These are phyloP conservation scores for Durotheca rogersii DNA, from an alignment of 495 filamentous ascomycete genomes.

Conservation along the genomic window DNA sequence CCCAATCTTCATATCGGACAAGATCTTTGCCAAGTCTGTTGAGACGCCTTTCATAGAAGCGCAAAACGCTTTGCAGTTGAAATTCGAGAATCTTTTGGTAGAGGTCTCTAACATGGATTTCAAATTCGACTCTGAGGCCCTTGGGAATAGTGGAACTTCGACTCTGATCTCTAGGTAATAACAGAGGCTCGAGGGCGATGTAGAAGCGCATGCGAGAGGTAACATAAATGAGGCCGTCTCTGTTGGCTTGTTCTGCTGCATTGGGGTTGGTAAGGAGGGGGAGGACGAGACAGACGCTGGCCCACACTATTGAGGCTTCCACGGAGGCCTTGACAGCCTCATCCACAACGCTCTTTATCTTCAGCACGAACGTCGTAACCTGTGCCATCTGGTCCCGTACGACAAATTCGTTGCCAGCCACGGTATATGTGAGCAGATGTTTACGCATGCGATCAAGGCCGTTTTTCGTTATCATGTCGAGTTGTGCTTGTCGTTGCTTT, in stretches of 20 bases:
- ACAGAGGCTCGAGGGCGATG: conserved; percentile 24
- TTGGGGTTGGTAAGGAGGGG: conserved; percentile 31
- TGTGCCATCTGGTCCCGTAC: too few species aligned
- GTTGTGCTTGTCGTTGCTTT: too few species aligned
- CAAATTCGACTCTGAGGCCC: conserved; percentile 2
- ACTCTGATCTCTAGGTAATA: background rate
- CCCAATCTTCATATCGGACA: conserved; percentile 4
- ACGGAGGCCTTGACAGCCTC: conserved; percentile 25
- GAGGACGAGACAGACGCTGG: conserved; percentile 29
- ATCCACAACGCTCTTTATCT: too few species aligned
- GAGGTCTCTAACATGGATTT: conserved; percentile 18
- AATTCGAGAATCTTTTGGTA: conserved; percentile 34
- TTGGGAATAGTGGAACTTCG: too few species aligned
- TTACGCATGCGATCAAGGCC: too few species aligned
- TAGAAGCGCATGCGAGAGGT: conserved; percentile 31
- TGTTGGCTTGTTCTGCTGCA: conserved; percentile 22
- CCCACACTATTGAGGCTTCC: conserved; percentile 30
- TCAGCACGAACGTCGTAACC: too few species aligned
- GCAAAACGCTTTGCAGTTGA: conserved; percentile 28
- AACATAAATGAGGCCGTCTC: conserved; percentile 34
- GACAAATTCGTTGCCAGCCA: too few species aligned
- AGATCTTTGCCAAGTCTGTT: conserved; percentile 1
- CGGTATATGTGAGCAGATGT: too few species aligned
- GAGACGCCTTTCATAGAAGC: conserved; percentile 17
- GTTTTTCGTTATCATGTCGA: too few species aligned